Conservation (phyloP, 495 filamentous ascomycete species). For the Podospora conica region DNA sequence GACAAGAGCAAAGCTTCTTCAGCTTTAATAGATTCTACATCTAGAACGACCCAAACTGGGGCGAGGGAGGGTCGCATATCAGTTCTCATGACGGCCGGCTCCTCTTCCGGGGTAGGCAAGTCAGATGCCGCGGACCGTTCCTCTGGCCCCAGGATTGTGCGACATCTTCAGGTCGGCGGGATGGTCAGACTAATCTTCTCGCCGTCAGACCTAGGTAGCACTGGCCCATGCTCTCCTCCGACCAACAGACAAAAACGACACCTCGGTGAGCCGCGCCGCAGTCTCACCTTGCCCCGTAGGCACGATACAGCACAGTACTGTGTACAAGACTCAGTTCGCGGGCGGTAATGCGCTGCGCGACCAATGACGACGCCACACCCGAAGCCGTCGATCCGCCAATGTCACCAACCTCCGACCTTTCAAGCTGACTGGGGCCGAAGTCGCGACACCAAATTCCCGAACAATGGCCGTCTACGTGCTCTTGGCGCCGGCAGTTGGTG, state of each 20-base stretch:
- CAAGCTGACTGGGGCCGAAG: background rate
- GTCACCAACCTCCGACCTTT: background rate
- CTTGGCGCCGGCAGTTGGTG: background rate
- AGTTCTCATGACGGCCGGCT: conserved; percentile 2
- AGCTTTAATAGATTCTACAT: background rate
- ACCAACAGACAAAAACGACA: conserved; percentile 4
- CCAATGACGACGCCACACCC: background rate
- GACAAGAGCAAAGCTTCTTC: background rate
- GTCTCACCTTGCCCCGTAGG: background rate
- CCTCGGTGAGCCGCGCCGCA: conserved; percentile 10
- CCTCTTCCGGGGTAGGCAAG: conserved; percentile 14
- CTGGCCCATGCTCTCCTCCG: conserved; percentile 1
- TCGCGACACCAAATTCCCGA: background rate
- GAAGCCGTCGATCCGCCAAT: background rate
- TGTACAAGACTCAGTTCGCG: background rate
- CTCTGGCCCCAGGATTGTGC: conserved; percentile 7
- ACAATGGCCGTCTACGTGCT: background rate
- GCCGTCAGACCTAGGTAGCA: conserved; percentile 1
- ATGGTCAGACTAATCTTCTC: conserved; percentile 16
- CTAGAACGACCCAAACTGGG: background rate
- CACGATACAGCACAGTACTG: background rate
- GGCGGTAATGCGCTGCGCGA: background rate
- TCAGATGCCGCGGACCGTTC: conserved; percentile 23
- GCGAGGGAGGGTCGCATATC: background rate
- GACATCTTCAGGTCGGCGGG: conserved; percentile 7